Base-by-base conservation (phyloP, 1,284 basidiomycete genomes). In the Austroboletus olivaceoglutinosus region DNA sequence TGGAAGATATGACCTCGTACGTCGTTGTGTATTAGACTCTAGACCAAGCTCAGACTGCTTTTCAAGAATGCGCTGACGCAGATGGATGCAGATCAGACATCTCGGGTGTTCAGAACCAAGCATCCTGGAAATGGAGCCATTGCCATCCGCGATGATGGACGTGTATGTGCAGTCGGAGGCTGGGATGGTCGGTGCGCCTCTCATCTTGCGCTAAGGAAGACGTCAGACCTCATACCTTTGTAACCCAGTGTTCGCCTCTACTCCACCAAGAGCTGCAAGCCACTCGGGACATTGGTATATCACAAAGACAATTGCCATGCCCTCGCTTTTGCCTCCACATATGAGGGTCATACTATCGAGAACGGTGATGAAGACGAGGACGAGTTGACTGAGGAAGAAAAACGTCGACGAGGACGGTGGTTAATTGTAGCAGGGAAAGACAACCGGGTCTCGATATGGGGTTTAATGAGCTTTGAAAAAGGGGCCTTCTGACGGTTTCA, bases 131-230 rank as follows among this genome's bases (percentile, higher is more conserved):
- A 93, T 59, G 77, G 79, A 0, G 78, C 82, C 5, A 69, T 94
- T 22, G 77, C 84, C 2, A 80, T 94, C n/a, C 82, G 82, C n/a
- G 76, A 82, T 34, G 84, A 89, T 59, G 89, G 84, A 0, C 76
- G 78, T 25, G 81, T 94, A 0, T 89, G 90, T 56, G 91, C 89
- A 0, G 73, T 92, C 2, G 92, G 88, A 4, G 89, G 91, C 1
- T 95, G 93, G 93, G 92, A 95, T 58, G 92, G 93, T 30, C 82
- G 77, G 92, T 92, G 57, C 60, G 85, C 70, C 3, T 19, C 37
- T 30, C 16, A 7, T 25, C 27, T 30, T 47, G 16, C 25, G 6
- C 11, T 34, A 8, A 18, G 16, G 34, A 25, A 19, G 21, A 38
- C 8, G 33, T 43, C 30, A 5, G 23, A 19, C 49, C 39, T 16